These are phyloP conservation scores for Keqinozyma sinolaborantium DNA, from an alignment of 1,139 yeast genomes.

Conservation along the genomic window DNA sequence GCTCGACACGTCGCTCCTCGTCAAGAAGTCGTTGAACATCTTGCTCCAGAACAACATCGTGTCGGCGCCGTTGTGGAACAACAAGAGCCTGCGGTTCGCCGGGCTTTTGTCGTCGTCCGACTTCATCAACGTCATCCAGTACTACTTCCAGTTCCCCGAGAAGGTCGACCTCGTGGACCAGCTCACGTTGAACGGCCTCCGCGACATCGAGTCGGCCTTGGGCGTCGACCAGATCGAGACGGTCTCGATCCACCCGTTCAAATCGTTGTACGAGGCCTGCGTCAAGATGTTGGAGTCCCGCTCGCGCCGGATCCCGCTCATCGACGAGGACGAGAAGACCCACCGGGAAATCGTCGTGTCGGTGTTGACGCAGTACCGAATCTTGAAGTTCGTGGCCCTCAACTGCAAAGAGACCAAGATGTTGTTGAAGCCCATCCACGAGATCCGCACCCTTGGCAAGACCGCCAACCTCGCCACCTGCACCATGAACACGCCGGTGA, in stretches of 20 bases:
- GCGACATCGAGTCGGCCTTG: constrained; percentile 82
- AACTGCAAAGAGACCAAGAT: constrained; percentile 94
- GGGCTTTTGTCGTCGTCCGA: constrained; percentile 91
- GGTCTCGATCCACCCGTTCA: constrained; percentile 86
- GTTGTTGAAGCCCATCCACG: constrained; percentile 71
- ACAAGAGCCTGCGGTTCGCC: constrained; percentile 83
- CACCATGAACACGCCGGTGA: constrained; percentile 88
- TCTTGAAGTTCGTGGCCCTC: constrained; percentile 89
- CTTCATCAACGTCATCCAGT: constrained; percentile 92
- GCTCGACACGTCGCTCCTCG: constrained; percentile 85
- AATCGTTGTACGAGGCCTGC: constrained; percentile 90
- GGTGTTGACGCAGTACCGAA: constrained; percentile 94
- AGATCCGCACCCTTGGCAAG: constrained; percentile 61
- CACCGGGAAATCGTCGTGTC: constrained; percentile 92
- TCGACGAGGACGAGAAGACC: constrained; percentile 91
- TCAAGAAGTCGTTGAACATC: constrained; percentile 87
- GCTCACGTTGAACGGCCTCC: constrained; percentile 77
- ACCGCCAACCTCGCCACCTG: constrained; percentile 67
- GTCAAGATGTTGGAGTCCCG: constrained; percentile 84
- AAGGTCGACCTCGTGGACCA: constrained; percentile 87
- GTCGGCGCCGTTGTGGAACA: constrained; percentile 96
- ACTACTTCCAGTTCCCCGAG: constrained; percentile 88
- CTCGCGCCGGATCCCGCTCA: constrained; percentile 91
- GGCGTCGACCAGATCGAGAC: constrained; percentile 91
- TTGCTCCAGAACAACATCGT: constrained; percentile 91